Conservation (phyloP, 2,329 filamentous ascomycete species). For the Claviceps digitariae region DNA sequence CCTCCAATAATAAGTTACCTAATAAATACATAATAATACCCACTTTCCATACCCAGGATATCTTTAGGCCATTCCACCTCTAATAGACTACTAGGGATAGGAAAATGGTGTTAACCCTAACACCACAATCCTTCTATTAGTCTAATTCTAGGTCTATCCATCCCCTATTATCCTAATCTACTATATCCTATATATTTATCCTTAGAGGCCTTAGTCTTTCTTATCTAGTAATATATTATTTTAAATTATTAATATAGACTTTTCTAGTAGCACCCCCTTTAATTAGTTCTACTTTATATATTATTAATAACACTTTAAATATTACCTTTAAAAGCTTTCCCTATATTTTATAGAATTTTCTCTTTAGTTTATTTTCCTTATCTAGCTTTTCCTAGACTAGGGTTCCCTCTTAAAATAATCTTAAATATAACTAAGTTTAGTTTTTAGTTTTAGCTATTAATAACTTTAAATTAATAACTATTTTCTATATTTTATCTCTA, state of each 20-base stretch:
- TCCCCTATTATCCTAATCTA: neutral
- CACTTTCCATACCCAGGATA: no score
- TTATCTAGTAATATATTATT: neutral
- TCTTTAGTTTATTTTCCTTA: neutral
- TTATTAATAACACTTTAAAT: neutral
- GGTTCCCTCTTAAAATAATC: neutral
- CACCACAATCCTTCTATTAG: neutral
- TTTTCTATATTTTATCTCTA: neutral
- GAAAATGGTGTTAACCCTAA: neutral
- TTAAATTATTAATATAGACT: neutral
- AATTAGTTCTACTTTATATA: neutral
- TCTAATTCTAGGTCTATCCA: neutral
- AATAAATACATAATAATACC: no score
- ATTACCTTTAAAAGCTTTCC: neutral
- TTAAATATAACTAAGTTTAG: neutral
- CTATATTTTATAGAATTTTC: neutral
- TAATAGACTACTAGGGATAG: neutral
- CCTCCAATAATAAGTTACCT: no score
- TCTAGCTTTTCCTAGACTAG: neutral
- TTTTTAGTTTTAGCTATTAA: no score
- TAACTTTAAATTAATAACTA: neutral
- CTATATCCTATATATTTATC: neutral
- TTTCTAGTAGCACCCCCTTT: fast-evolving
- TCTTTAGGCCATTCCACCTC: fast-evolving
- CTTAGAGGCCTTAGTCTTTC: neutral